These are phyloP conservation scores for Botrytis hyacinthi DNA, from an alignment of 2,329 filamentous ascomycete species.

Conservation along the genomic window DNA sequence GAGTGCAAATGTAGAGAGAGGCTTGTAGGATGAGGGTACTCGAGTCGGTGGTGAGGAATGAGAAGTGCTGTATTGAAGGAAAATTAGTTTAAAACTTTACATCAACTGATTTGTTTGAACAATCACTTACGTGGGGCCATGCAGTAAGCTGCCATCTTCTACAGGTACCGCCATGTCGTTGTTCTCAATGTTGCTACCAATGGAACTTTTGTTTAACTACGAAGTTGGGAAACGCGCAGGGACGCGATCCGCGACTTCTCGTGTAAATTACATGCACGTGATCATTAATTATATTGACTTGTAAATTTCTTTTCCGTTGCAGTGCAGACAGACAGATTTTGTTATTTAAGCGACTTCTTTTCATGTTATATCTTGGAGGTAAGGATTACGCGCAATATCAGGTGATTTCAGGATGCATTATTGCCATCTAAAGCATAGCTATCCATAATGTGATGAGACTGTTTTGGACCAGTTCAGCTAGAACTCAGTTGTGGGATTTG, in stretches of 20 bases:
- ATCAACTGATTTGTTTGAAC: not conserved
- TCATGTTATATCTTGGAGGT: not conserved
- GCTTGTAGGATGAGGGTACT: slow-evolving; percentile 61
- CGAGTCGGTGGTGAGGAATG: slow-evolving; percentile 15
- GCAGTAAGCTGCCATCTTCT: slow-evolving; percentile 17
- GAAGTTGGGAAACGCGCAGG: slow-evolving; percentile 1
- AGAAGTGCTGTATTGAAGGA: not conserved
- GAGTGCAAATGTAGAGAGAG: slow-evolving; percentile 72
- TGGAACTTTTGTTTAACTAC: slow-evolving; percentile 1
- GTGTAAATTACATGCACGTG: slow-evolving; percentile 21
- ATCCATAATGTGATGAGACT: not conserved
- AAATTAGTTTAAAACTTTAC: not conserved
- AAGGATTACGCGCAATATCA: not conserved
- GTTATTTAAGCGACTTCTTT: not conserved
- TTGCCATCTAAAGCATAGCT: not conserved
- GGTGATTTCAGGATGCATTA: not conserved
- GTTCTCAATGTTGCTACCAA: not conserved
- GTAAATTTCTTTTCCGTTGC: not conserved
- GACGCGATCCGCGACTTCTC: slow-evolving; percentile 19
- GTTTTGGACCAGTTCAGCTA: not conserved
- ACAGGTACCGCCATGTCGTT: slow-evolving; percentile 11
- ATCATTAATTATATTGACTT: not conserved
- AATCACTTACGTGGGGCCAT: slow-evolving; percentile 16
- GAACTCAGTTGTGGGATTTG: not conserved
- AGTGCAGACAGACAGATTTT: not conserved